These are phyloP conservation scores for Skeletonema menzelii DNA, from an alignment of 108 stramenopile genomes.

Conservation along the genomic window DNA sequence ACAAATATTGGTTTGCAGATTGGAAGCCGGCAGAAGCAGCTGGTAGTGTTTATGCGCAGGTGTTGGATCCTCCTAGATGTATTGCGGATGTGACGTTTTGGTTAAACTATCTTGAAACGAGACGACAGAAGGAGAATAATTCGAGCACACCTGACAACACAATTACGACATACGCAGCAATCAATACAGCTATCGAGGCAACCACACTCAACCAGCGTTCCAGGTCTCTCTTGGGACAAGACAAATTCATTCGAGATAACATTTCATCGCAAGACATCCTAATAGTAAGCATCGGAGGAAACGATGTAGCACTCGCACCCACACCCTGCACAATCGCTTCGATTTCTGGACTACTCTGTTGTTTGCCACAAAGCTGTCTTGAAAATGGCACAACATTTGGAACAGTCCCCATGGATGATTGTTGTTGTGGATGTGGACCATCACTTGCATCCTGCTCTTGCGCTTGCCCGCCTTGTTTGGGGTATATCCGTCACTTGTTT, in stretches of 20 bases:
- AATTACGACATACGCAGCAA: constrained; percentile 47
- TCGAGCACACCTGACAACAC: not conserved
- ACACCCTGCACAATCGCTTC: constrained; percentile 71
- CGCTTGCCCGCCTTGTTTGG: constrained; percentile 52
- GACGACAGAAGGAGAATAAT: not conserved
- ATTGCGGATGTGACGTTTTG: constrained; percentile 82
- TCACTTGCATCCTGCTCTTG: constrained; percentile 56
- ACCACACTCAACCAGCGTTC: constrained; percentile 73
- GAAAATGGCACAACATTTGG: constrained; percentile 50
- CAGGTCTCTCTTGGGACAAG: constrained; percentile 61
- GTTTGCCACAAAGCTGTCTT: constrained; percentile 54
- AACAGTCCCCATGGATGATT: constrained; percentile 57
- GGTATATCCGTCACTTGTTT: constrained; percentile 85
- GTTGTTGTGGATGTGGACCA: constrained; percentile 78
- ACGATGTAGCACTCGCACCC: constrained; percentile 85
- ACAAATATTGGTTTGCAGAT: constrained; percentile 63
- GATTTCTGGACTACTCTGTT: constrained; percentile 55
- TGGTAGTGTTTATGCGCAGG: constrained; percentile 31
- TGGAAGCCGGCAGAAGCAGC: constrained; percentile 57
- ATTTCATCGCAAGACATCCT: constrained; percentile 68
- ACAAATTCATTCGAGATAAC: constrained; percentile 79
- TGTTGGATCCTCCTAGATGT: constrained; percentile 62
- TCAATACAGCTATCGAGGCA: constrained; percentile 84
- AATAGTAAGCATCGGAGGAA: constrained; percentile 85
- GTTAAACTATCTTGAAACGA: constrained; percentile 51